phyloP scores from a whole-genome alignment of 1,139 yeast species.

The Debaryomyces sp. region DNA sequence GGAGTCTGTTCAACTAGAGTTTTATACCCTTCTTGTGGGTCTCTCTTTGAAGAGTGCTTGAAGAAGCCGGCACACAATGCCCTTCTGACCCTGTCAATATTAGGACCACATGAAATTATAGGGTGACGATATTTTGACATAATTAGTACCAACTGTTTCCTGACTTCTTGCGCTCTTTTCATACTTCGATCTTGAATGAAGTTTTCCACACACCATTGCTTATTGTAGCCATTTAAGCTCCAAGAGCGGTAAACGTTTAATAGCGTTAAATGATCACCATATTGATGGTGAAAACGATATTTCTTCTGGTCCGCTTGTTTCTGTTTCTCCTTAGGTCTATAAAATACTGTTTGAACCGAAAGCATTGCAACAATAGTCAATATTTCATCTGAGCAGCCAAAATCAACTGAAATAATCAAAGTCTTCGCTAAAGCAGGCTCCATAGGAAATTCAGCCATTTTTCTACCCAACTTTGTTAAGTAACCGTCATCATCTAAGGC shows the following conservation, averaged over 20 bases:
- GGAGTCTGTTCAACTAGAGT: slow-evolving; percentile 78
- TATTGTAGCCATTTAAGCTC: slow-evolving; percentile 62
- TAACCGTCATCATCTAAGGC: slow-evolving; percentile 83
- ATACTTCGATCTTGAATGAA: slow-evolving; percentile 81
- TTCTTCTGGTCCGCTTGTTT: slow-evolving; percentile 75
- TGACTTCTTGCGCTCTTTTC: slow-evolving; percentile 76
- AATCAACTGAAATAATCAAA: slow-evolving; percentile 70
- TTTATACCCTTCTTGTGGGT: slow-evolving; percentile 68
- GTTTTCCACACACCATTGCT: slow-evolving; percentile 80
- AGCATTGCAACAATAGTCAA: slow-evolving; percentile 89
- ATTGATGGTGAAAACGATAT: slow-evolving; percentile 71
- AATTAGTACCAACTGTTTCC: slow-evolving; percentile 67
- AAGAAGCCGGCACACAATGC: slow-evolving; percentile 88
- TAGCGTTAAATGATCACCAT: slow-evolving; percentile 87
- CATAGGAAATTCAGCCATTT: slow-evolving; percentile 95
- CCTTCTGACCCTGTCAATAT: slow-evolving; percentile 63
- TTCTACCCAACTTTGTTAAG: slow-evolving; percentile 72
- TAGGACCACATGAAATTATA: slow-evolving; percentile 61
- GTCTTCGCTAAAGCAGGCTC: slow-evolving; percentile 90
- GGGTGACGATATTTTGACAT: slow-evolving; percentile 58
- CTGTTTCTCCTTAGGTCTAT: slow-evolving; percentile 80
- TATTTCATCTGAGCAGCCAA: slow-evolving; percentile 80
- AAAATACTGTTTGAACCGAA: slow-evolving; percentile 82
- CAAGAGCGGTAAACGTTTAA: slow-evolving; percentile 82
- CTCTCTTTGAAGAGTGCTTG: slow-evolving; percentile 79